Percentiles rank a stretch among this genome's conserved stretches.
Evolutionary conservation across 2,329 filamentous ascomycete genomes (phyloP).

Genomic region (Cyclaneusma minus): DNA sequence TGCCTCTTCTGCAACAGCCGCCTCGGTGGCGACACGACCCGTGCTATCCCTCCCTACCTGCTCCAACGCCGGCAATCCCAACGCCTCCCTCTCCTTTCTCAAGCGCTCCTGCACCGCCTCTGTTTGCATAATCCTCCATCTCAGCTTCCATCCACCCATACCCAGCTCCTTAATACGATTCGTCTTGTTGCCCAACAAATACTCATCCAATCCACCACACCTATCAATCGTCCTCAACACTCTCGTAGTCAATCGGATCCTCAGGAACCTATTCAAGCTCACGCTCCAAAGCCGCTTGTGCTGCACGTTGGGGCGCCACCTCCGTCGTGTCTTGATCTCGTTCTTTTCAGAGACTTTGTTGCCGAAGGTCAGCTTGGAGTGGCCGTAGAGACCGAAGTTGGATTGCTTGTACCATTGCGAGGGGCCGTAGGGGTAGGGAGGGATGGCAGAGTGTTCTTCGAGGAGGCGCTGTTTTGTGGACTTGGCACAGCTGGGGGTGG

Average conservation of each 20-base stretch:
- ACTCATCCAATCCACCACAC: slow-evolving; percentile 79
- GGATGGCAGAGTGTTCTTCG: slow-evolving; percentile 21
- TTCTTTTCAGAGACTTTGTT: slow-evolving; percentile 58
- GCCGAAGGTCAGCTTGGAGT: slow-evolving; percentile 57
- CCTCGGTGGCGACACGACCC: slow-evolving; percentile 19
- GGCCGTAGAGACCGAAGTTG: slow-evolving; percentile 59
- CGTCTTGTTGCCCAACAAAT: slow-evolving; percentile 68
- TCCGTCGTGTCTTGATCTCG: slow-evolving; percentile 53
- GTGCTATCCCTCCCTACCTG: slow-evolving; percentile 21
- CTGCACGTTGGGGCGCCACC: slow-evolving; percentile 56
- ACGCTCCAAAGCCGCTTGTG: slow-evolving; percentile 52
- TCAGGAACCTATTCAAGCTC: slow-evolving; percentile 44
- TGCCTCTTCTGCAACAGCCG: slow-evolving; percentile 19
- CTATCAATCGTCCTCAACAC: slow-evolving; percentile 66
- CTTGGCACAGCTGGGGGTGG: slow-evolving; percentile 16
- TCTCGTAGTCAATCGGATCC: slow-evolving; percentile 52
- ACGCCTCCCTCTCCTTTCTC: slow-evolving; percentile 41
- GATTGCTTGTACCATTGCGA: slow-evolving; percentile 64
- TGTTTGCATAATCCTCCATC: slow-evolving; percentile 83
- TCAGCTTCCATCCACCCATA: slow-evolving; percentile 74
- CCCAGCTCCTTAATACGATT: slow-evolving; percentile 73
- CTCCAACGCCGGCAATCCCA: slow-evolving; percentile 45
- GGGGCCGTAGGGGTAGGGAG: slow-evolving; percentile 58
- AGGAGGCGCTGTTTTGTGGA: slow-evolving; percentile 20
- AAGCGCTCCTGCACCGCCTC: slow-evolving; percentile 49